phyloP scores from a whole-genome alignment of 2,329 filamentous ascomycete genomes.

The Fusarium guadeloupense region DNA sequence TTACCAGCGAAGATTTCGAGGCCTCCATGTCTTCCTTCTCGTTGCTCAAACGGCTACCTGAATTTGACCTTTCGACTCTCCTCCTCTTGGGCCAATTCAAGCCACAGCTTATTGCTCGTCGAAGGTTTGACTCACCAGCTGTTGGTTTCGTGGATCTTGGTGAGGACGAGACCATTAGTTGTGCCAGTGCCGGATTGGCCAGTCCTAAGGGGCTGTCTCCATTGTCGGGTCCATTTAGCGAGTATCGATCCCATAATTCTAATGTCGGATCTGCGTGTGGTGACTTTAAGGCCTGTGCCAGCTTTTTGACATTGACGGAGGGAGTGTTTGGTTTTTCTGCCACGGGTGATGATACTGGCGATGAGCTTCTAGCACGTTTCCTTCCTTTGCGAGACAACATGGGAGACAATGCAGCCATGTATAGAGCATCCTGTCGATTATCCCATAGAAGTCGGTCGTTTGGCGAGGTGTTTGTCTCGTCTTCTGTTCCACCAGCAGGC shows the following conservation, averaged over 20 bases:
- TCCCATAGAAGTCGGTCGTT: conserved; percentile 71
- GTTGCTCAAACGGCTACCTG: conserved; percentile 46
- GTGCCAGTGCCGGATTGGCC: conserved; percentile 66
- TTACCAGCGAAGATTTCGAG: conserved; percentile 67
- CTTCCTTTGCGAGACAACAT: conserved; percentile 61
- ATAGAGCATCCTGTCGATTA: conserved; percentile 55
- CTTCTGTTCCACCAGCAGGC: conserved; percentile 52
- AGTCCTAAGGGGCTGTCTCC: conserved; percentile 55
- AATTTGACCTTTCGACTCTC: conserved; percentile 62
- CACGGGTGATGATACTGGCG: conserved; percentile 74
- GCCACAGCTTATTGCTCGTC: conserved; percentile 74
- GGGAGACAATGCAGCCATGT: conserved; percentile 56
- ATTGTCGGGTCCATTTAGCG: conserved; percentile 56
- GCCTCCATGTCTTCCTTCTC: conserved; percentile 54
- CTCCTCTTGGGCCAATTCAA: conserved; percentile 77
- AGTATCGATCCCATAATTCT: conserved; percentile 81
- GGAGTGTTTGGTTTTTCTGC: conserved; percentile 55
- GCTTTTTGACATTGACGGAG: conserved; percentile 65
- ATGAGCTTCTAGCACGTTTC: conserved; percentile 79
- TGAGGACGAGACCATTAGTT: conserved; percentile 76
- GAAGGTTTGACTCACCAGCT: conserved; percentile 54
- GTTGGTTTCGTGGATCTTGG: conserved; percentile 65
- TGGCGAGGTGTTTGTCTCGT: conserved; percentile 62
- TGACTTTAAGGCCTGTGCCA: conserved; percentile 69
- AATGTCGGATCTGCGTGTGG: conserved; percentile 76